Conservation (phyloP, 208 protist species). For the Leishmania gerbilli region DNA sequence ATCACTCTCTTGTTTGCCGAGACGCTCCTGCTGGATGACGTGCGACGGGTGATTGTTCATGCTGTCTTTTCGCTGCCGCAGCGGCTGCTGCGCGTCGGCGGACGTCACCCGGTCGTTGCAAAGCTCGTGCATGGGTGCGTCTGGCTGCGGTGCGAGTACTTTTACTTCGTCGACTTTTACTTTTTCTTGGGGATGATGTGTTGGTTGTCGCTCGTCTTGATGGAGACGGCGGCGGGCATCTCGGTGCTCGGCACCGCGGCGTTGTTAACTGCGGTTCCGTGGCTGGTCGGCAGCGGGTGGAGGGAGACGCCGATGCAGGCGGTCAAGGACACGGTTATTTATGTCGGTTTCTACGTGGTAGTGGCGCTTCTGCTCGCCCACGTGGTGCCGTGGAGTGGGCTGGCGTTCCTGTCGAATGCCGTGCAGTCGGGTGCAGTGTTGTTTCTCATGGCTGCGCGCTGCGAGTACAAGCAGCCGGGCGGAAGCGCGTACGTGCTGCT, state of each 20-base stretch:
- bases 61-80: constrained; percentile 24
- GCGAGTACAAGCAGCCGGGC: constrained; percentile 32
- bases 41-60: constrained; percentile 28
- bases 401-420: constrained; percentile 44
- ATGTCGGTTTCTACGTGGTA: constrained; percentile 20
- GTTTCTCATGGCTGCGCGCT: constrained; percentile 45
- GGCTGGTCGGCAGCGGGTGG: constrained; percentile 31
- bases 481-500: constrained; percentile 34
- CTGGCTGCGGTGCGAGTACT: constrained; percentile 28
- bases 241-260: constrained; percentile 28
- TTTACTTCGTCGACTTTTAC: constrained; percentile 64
- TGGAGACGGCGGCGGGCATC: constrained; percentile 31
- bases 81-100: constrained; percentile 20
- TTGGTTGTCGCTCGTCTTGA: constrained; percentile 48
- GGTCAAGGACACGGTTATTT: constrained; percentile 21
- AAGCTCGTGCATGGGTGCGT: not conserved
- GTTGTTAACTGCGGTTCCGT: constrained; percentile 22
- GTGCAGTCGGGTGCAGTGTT: constrained; percentile 36
- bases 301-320: constrained; percentile 4
- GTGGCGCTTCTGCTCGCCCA: constrained; percentile 19
- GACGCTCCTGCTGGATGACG: constrained; percentile 25
- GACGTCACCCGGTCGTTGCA: constrained; percentile 5
- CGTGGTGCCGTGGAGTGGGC: constrained; percentile 25
- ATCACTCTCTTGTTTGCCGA: constrained; percentile 41
- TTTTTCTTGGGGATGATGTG: constrained; percentile 47